Base-by-base conservation (phyloP, 2,329 filamentous ascomycete genomes). In the Colletotrichum sublineola region DNA sequence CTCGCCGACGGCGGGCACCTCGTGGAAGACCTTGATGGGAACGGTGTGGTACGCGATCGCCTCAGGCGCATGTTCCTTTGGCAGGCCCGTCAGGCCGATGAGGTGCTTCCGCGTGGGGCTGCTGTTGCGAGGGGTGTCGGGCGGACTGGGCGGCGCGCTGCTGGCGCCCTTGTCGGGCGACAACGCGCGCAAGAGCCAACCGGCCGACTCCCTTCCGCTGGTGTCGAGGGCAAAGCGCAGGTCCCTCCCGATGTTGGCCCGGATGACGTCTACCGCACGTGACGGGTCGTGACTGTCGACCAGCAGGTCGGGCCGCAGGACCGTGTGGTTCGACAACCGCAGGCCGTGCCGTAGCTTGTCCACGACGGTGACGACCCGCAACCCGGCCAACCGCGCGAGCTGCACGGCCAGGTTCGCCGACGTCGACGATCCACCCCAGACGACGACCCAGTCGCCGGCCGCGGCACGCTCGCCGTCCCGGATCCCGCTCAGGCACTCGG, bases 381-480 rank as follows among this genome's bases (percentile, higher is more conserved):
- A 80, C 0, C 92, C 92, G 0, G 87, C 88, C 0, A 93, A 83
- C 52, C 90, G 89, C 0, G 92, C 92, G 1, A 95, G 85, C 76
- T 95, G 93, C 4, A 92, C 85, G 0, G 88, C 85, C 8, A 93
- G 84, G 74, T 90, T 88, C 0, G 92, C 93, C 1, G 91, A 93
- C 0, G 91, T 93, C 0, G 91, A 92, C 1, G 91, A 94, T 85
- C 89, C 93, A 68, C 93, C 93, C 92, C 93, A 95, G 58, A 95
- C 89, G 1, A 89, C 90, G 50, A 95, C 81, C 88, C 91, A 94
- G 72, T 95, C 92, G 0, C 91, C 92, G 0, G 81, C 75, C 53
- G 83, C 83, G 1, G 90, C 87, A 11, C 90, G 83, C 74, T 93
- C 90, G 0, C 79, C 76, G 1, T 82, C 77, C 0, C 78, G 74